Evolutionary conservation across 768 basidiomycete genomes (phyloP).

Genomic region (Kwoniella heveanensis): DNA sequence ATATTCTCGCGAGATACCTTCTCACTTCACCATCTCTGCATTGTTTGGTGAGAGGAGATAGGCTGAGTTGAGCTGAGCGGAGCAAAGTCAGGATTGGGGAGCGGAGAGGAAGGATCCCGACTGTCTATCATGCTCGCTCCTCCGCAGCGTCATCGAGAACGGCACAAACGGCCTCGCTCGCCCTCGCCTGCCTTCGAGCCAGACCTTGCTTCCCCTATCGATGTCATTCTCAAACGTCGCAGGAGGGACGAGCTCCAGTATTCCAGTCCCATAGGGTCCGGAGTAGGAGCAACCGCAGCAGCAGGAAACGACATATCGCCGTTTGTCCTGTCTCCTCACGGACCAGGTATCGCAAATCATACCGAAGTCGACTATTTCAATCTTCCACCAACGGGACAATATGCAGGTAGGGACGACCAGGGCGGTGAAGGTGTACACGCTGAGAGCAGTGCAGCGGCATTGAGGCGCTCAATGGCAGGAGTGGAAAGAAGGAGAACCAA

Average conservation of each 20-base stretch:
- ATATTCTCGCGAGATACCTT: too few relatives aligned
- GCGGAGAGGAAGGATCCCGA: background rate
- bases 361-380: background rate
- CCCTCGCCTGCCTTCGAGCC: constrained; percentile 25
- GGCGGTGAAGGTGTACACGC: background rate
- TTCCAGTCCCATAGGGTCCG: constrained; percentile 1
- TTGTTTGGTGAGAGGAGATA: background rate
- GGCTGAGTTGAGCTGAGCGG: background rate
- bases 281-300: too few relatives aligned
- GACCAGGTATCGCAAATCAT: background rate
- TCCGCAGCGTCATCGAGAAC: constrained; percentile 15
- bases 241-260: constrained; percentile 26
- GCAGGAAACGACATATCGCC: constrained; percentile 9
- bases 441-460: constrained; percentile 20
- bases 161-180: constrained; percentile 29
- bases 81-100: too few relatives aligned
- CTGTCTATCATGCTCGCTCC: constrained; percentile 17
- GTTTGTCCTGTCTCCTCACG: background rate
- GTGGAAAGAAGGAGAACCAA: constrained; percentile 32
- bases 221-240: constrained; percentile 40
- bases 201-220: constrained; percentile 41
- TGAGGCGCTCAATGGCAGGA: constrained; percentile 20
- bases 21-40: background rate
- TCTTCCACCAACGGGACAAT: background rate
- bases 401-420: background rate